Base-by-base conservation (phyloP, 352 stramenopile genomes). In the Globisporangium middletonii region DNA sequence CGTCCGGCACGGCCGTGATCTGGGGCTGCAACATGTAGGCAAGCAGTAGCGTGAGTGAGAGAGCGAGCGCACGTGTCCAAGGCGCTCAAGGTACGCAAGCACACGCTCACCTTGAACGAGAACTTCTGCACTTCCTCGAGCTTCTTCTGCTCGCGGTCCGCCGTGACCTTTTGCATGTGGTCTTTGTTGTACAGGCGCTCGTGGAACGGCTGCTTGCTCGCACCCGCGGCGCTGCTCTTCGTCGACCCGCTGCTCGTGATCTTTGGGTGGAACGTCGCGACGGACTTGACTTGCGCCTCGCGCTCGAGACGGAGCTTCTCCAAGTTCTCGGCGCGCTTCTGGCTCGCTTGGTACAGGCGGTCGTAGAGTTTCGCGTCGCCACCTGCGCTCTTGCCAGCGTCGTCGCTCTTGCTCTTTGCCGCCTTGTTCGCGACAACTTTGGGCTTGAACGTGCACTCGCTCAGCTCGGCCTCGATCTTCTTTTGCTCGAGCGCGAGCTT, bases 121-220 rank as follows among this genome's bases (percentile, higher is more conserved):
- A 77, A 88, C 46, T 77, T 68, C 23, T 81, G 73, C 52, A 91
- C 83, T 27, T 83, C 75, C 55, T 94, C 76, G 1, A 91, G 62
- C 43, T 83, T 84, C 47, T 80, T 81, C 53, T 89, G 81, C 60
- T 94, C 81, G 11, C 83, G 74, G 7, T 88, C 74, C 0, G 75
- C 70, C 37, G 72, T 69, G 27, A 89, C 58, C 33, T 79, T 82
- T 30, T 88, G 81, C 64, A 87, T 59, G 44, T 91, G 65, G 42
- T 92, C 83, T 33, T 92, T 94, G 65, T 75, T 86, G 57, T 84
- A 94, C 27, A 94, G 56, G 8, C 83, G 69, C 35, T 89, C 75
- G 55, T 92, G 73, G 44, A 94, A 92, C 15, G 83, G 81, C 38
- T 92, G 64, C 48, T 76, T 86, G 11, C 55, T 58, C 26, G 62